Evolutionary conservation across 83 land plant genomes (phyloP).

Genomic region (Diphasiastrum complanatum): DNA sequence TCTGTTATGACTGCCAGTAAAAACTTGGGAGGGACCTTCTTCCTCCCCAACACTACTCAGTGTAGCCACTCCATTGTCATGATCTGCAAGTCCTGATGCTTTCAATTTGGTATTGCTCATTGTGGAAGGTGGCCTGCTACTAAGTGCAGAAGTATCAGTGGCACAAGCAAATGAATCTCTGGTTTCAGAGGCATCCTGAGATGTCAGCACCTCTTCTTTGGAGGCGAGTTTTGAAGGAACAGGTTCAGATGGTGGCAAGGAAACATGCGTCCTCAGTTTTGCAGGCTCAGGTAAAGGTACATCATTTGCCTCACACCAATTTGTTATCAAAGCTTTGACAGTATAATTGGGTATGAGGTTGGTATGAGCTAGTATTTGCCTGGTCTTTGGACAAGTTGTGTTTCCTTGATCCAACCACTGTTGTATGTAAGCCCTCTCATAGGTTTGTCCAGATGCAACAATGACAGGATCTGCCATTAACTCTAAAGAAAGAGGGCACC

Average conservation of each 20-base stretch:
- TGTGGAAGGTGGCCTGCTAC: too few relatives aligned
- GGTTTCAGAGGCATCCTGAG: too few relatives aligned
- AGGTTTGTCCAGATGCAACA: conserved; percentile 55
- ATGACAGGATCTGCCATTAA: conserved; percentile 55
- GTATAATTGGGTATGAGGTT: conserved; percentile 44
- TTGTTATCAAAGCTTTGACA: conserved; percentile 37
- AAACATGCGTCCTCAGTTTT: conserved; percentile 10
- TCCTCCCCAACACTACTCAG: too few relatives aligned
- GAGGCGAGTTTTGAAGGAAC: conserved; percentile 1
- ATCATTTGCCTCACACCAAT: conserved; percentile 39
- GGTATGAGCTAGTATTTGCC: conserved; percentile 31
- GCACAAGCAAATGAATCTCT: too few relatives aligned
- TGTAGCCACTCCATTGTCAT: too few relatives aligned
- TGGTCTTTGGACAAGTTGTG: conserved; percentile 48
- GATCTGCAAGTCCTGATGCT: too few relatives aligned
- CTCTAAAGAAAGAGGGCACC: conserved; percentile 50
- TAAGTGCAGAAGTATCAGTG: too few relatives aligned
- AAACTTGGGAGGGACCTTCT: too few relatives aligned
- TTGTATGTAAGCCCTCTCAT: conserved; percentile 46
- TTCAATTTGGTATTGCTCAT: too few relatives aligned
- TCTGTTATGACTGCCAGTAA: too few relatives aligned
- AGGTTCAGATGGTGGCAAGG: conserved; percentile 5
- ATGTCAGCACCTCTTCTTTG: neutral
- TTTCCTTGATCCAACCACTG: conserved; percentile 50
- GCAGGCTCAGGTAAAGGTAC: conserved; percentile 26